Percentiles rank a stretch among this genome's conserved stretches.
Conservation (phyloP, 148 eudicot species). For the Silene conica region DNA sequence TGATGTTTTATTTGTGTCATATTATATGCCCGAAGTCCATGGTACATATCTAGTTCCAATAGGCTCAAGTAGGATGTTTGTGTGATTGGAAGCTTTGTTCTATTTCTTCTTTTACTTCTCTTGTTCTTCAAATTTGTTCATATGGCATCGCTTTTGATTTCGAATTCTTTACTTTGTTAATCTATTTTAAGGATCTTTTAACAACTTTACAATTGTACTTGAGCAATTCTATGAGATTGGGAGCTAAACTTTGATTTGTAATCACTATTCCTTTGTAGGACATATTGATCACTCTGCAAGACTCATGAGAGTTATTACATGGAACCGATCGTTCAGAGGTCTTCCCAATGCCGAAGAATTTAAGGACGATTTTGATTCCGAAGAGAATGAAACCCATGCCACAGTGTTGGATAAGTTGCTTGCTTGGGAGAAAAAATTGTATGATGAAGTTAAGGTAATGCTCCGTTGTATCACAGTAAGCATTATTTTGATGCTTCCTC, state of each 20-base stretch:
- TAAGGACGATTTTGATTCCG: constrained; percentile 68
- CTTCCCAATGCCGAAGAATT: constrained; percentile 45
- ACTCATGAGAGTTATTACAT: constrained; percentile 93
- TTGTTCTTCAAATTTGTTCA: not conserved
- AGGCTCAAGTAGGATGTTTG: not conserved
- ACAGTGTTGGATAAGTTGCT: constrained; percentile 89
- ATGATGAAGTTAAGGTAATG: constrained; percentile 90
- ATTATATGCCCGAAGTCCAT: not conserved
- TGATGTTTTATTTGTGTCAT: not conserved
- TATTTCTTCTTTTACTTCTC: not conserved
- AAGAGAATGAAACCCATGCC: constrained; percentile 93
- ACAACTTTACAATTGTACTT: not conserved
- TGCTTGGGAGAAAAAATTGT: constrained; percentile 98
- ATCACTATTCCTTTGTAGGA: constrained; percentile 39
- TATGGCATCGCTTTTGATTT: not conserved
- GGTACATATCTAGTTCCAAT: not conserved
- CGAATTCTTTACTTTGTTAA: not conserved
- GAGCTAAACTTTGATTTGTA: constrained; percentile 8
- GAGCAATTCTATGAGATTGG: no score
- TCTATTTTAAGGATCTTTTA: not conserved
- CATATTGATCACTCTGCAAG: constrained; percentile 92
- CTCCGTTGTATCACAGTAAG: not conserved
- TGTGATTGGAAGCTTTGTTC: not conserved
- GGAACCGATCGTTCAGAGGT: constrained; percentile 92
- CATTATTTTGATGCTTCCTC: not conserved